Conservation (phyloP, 139 green algal genomes). For the Volvox reticuliferus region DNA sequence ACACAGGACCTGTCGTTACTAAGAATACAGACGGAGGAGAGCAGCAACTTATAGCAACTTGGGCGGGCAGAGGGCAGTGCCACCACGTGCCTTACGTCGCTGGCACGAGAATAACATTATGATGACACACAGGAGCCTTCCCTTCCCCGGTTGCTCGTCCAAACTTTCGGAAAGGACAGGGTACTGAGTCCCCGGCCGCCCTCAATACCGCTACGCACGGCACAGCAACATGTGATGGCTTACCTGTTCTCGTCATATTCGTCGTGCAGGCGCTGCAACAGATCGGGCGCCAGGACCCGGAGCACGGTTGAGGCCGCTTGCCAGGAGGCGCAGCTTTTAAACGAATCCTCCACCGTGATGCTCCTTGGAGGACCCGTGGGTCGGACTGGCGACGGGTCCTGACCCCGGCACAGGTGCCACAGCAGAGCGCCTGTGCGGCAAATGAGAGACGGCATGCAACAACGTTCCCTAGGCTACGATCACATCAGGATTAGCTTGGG, state of each 20-base stretch:
- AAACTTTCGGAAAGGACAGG: too few relatives aligned
- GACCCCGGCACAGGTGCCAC: conserved; percentile 55
- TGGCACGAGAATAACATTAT: too few relatives aligned
- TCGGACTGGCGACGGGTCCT: conserved; percentile 71
- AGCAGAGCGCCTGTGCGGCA: conserved; percentile 19
- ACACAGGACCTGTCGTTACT: too few relatives aligned
- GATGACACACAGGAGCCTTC: background rate
- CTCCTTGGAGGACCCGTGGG: conserved; percentile 55
- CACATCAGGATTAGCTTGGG: too few relatives aligned
- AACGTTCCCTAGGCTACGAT: too few relatives aligned
- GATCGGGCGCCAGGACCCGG: conserved; percentile 78
- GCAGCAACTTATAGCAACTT: too few relatives aligned
- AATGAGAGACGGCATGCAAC: background rate
- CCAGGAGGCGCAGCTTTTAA: conserved; percentile 24
- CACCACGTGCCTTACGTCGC: too few relatives aligned
- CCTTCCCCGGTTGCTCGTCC: background rate
- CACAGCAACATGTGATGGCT: too few relatives aligned
- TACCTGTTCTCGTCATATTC: conserved; percentile 62
- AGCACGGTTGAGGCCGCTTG: conserved; percentile 47
- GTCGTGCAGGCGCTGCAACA: conserved; percentile 74
- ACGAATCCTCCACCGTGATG: conserved; percentile 80
- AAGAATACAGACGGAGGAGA: too few relatives aligned
- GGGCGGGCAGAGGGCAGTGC: too few relatives aligned
- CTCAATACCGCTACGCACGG: too few relatives aligned
- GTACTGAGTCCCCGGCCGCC: too few relatives aligned